phyloP scores from a whole-genome alignment of 352 stramenopile genomes.

The Phytophthora sojae region DNA sequence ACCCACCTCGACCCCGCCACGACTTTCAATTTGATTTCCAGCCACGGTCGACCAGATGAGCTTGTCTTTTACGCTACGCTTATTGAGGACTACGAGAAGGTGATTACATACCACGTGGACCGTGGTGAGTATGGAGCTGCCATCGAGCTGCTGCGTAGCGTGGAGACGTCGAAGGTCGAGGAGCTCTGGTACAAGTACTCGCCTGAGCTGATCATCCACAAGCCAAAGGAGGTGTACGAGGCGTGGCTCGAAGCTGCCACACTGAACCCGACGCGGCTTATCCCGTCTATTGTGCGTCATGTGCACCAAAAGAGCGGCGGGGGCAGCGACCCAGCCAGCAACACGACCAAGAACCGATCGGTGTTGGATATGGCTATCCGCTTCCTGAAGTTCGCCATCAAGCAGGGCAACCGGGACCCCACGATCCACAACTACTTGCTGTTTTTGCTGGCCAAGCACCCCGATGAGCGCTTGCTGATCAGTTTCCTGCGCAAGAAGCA shows the following conservation, averaged over 20 bases:
- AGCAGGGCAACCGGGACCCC: slow-evolving; percentile 89
- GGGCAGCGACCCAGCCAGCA: slow-evolving; percentile 18
- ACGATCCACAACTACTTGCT: slow-evolving; percentile 95
- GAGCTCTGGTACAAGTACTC: slow-evolving; percentile 96
- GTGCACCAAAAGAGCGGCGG: slow-evolving; percentile 78
- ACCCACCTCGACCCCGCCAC: slow-evolving; percentile 87
- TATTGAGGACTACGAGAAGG: slow-evolving; percentile 95
- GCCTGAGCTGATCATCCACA: slow-evolving; percentile 92
- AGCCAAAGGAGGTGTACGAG: slow-evolving; percentile 91
- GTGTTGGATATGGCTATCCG: slow-evolving; percentile 92
- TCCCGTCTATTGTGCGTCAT: slow-evolving; percentile 93
- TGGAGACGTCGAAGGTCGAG: slow-evolving; percentile 92
- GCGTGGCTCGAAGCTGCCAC: slow-evolving; percentile 92
- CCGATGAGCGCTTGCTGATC: slow-evolving; percentile 89
- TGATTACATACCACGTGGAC: slow-evolving; percentile 93
- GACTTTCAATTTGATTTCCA: slow-evolving; percentile 93
- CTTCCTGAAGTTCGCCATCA: slow-evolving; percentile 95
- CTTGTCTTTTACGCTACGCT: slow-evolving; percentile 93
- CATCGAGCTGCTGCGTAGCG: slow-evolving; percentile 89
- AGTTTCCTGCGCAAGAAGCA: slow-evolving; percentile 93
- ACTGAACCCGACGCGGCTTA: slow-evolving; percentile 92
- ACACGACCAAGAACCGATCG: slow-evolving; percentile 61
- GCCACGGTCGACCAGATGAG: slow-evolving; percentile 92
- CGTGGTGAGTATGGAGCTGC: slow-evolving; percentile 90
- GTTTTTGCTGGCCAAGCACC: slow-evolving; percentile 91